phyloP scores from a whole-genome alignment of 306 rosid genomes.

The Castanea sativa region DNA sequence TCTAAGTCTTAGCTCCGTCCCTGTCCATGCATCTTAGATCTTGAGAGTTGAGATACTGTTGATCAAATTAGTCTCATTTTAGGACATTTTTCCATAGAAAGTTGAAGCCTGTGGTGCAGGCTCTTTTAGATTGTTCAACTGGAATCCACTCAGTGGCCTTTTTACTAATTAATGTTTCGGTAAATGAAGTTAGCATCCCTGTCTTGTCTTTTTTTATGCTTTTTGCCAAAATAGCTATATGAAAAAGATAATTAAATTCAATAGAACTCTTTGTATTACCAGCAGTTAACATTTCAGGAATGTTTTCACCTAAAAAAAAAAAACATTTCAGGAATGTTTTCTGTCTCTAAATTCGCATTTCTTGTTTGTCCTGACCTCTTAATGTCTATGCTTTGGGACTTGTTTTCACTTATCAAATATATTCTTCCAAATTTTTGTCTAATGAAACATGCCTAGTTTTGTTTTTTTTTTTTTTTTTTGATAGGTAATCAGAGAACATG shows the following conservation, averaged over 20 bases:
- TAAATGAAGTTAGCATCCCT: conserved; percentile 4
- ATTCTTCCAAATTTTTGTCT: neutral
- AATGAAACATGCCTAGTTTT: neutral
- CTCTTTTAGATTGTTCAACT: neutral
- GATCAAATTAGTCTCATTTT: neutral
- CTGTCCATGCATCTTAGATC: too few relatives aligned
- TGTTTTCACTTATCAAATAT: neutral
- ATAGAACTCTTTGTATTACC: neutral
- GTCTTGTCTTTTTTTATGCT: neutral
- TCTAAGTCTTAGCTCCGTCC: too few relatives aligned
- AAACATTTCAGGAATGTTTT: neutral
- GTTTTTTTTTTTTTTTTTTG: neutral
- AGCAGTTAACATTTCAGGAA: neutral
- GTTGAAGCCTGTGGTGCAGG: neutral
- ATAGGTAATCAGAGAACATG: neutral
- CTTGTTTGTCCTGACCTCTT: neutral
- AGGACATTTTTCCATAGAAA: neutral
- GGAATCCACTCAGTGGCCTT: neutral
- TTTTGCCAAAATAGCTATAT: neutral
- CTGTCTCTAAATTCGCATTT: neutral
- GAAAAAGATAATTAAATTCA: neutral
- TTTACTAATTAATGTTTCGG: conserved; percentile 14
- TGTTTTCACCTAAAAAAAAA: neutral
- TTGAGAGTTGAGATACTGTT: neutral
- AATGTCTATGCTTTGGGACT: neutral